Conservation (phyloP, 208 protist genomes). For the Kentomonas sorsogonicus region DNA sequence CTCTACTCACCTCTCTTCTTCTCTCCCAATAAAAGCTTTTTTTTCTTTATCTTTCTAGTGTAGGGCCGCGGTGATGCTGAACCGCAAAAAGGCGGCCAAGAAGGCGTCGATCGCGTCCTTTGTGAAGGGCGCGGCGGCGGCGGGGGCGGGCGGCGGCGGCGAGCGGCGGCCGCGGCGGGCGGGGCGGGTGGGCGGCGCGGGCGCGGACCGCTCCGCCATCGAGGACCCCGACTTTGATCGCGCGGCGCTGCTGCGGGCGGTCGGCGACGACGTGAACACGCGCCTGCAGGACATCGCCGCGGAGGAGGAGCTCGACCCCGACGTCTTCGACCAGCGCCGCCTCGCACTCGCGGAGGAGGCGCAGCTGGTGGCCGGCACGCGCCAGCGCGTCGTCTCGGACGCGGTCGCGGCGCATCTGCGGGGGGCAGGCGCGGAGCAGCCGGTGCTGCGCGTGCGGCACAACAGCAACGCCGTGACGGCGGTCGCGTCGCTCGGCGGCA, state of each 20-base stretch:
- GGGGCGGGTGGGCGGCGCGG: neutral
- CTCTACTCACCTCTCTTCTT: neutral
- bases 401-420: conserved; percentile 38
- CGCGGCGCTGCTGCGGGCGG: conserved; percentile 38
- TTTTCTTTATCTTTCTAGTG: neutral
- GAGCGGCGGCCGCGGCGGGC: neutral
- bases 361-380: conserved; percentile 59
- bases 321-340: conserved; percentile 68
- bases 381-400: conserved; percentile 55
- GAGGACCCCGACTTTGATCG: too few species aligned
- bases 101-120: conserved; percentile 29
- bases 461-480: conserved; percentile 87
- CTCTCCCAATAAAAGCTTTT: neutral
- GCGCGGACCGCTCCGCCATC: neutral
- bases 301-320: conserved; percentile 74
- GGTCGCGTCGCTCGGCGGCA: conserved; percentile 51
- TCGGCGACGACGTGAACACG: conserved; percentile 85
- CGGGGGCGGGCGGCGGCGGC: conserved; percentile 3
- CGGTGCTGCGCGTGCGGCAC: conserved; percentile 43
- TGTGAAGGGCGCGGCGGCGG: conserved; percentile 17
- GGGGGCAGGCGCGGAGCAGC: conserved; percentile 14
- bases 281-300: conserved; percentile 64
- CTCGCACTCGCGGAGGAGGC: conserved; percentile 75
- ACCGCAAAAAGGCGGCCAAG: conserved; percentile 57
- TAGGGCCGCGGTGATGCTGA: too few species aligned